Evolutionary conservation across 495 filamentous ascomycete species (phyloP).

Genomic region (Aspergillus baeticus): DNA sequence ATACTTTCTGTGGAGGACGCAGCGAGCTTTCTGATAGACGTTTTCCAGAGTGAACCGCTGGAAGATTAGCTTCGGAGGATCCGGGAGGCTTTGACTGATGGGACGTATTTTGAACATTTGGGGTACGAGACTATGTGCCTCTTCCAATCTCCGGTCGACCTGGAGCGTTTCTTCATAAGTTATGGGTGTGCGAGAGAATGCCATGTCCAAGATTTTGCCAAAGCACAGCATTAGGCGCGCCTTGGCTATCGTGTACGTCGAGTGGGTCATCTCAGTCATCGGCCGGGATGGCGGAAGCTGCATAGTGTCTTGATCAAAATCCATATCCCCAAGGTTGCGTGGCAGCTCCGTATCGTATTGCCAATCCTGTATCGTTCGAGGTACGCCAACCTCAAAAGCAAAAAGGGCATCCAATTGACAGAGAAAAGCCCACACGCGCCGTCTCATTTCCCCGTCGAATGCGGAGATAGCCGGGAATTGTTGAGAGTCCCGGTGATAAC

Average conservation of each 20-base stretch:
- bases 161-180: constrained; percentile 80
- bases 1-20: constrained; percentile 83
- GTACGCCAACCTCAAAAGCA: constrained; percentile 46
- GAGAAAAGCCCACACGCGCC: constrained; percentile 39
- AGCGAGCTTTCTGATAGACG: constrained; percentile 77
- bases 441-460: constrained; percentile 45
- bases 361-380: constrained; percentile 41
- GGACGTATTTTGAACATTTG: constrained; percentile 67
- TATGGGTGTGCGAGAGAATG: constrained; percentile 37
- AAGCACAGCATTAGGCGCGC: constrained; percentile 41
- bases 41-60: constrained; percentile 79
- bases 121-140: constrained; percentile 64
- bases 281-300: constrained; percentile 38
- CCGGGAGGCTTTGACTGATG: constrained; percentile 68
- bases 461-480: constrained; percentile 37
- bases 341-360: constrained; percentile 44
- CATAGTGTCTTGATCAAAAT: constrained; percentile 37
- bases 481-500: constrained; percentile 44
- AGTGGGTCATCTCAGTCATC: constrained; percentile 33
- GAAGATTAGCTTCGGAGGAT: constrained; percentile 76
- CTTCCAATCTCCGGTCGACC: constrained; percentile 70
- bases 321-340: constrained; percentile 41
- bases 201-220: constrained; percentile 45
- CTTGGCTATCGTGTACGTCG: constrained; percentile 40
- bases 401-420: constrained; percentile 43